These are phyloP conservation scores for Crithidia fasciculata DNA, from an alignment of 208 protist genomes.

Conservation along the genomic window DNA sequence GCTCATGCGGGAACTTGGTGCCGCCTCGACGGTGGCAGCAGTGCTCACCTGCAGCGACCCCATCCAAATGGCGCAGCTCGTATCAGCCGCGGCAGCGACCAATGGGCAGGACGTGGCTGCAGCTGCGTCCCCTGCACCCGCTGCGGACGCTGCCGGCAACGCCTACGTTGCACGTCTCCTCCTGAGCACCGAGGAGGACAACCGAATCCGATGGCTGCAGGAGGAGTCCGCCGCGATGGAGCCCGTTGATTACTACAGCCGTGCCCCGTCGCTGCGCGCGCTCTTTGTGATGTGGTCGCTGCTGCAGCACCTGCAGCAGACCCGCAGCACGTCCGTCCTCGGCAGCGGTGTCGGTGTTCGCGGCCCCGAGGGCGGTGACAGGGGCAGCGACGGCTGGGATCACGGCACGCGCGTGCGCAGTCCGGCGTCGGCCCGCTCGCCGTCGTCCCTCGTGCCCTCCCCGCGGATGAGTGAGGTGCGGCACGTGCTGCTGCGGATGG, in stretches of 20 bases:
- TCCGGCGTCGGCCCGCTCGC: constrained; percentile 9
- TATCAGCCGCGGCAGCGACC: not conserved
- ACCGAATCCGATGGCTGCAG: constrained; percentile 73
- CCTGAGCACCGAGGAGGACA: constrained; percentile 75
- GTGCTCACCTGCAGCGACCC: constrained; percentile 33
- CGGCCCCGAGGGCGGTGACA: not conserved
- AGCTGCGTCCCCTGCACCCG: not conserved
- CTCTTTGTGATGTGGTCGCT: constrained; percentile 64
- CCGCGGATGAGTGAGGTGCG: constrained; percentile 38
- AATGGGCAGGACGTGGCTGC: not conserved
- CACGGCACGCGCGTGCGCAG: constrained; percentile 17
- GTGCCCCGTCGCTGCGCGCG: constrained; percentile 76
- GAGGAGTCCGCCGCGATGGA: constrained; percentile 57
- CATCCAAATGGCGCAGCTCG: constrained; percentile 1
- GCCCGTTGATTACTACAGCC: constrained; percentile 50
- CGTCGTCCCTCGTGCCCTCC: constrained; percentile 11
- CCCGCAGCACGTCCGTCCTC: constrained; percentile 12
- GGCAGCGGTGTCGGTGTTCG: constrained; percentile 3
- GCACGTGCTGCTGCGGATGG: constrained; percentile 54
- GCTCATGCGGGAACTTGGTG: constrained; percentile 34
- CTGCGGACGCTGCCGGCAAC: not conserved
- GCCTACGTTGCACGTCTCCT: constrained; percentile 54
- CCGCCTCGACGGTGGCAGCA: not conserved
- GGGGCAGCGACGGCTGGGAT: not conserved
- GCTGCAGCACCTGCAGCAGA: constrained; percentile 23